phyloP scores from a whole-genome alignment of 495 filamentous ascomycete species.

The Chaetomium tenue region DNA sequence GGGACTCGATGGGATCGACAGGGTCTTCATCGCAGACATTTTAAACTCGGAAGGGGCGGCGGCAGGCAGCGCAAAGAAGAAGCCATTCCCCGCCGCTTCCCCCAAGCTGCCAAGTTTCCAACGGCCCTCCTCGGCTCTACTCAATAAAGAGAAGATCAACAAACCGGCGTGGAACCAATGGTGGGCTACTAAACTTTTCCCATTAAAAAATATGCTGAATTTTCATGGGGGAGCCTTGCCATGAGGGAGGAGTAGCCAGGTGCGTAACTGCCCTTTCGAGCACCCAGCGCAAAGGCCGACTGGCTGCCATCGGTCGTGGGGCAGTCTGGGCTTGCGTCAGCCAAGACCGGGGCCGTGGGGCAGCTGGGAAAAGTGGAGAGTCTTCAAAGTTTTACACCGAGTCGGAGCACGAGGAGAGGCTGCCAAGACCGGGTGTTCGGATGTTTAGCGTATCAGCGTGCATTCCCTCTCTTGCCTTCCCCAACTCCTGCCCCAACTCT shows the following conservation, averaged over 20 bases:
- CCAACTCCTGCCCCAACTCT: background rate
- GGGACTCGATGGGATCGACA: background rate
- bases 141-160: slow-evolving; percentile 2
- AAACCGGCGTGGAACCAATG: background rate
- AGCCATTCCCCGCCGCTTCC: background rate
- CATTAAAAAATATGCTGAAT: background rate
- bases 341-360: background rate
- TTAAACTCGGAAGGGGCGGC: background rate
- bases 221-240: background rate
- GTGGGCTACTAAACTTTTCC: background rate
- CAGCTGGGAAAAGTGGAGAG: background rate
- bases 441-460: background rate
- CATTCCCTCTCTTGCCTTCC: no score
- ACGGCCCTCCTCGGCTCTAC: background rate
- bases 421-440: background rate
- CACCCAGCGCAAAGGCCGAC: background rate
- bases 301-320: background rate
- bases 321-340: background rate
- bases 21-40: background rate
- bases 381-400: slow-evolving; percentile 2
- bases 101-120: background rate
- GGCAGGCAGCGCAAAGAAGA: background rate
- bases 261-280: background rate
- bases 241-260: background rate
- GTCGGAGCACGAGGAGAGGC: background rate